These are phyloP conservation scores for Xylariaceae sp. DNA, from an alignment of 2,329 filamentous ascomycete genomes.

Conservation along the genomic window DNA sequence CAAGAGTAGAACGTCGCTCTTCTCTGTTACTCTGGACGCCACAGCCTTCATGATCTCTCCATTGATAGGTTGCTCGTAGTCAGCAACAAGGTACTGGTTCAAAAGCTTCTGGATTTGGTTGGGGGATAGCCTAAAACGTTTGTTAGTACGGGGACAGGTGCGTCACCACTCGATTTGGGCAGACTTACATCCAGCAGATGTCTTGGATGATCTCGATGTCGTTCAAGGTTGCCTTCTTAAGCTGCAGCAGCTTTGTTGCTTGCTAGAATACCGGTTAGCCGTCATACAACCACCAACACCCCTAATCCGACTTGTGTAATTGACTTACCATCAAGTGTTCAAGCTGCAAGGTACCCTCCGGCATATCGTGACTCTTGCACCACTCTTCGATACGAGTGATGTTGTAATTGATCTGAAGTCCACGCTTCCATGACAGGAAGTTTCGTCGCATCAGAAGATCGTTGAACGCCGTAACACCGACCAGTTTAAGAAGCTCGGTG, in stretches of 20 bases:
- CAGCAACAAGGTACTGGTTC: slow-evolving; percentile 96
- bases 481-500: slow-evolving; percentile 84
- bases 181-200: slow-evolving; percentile 96
- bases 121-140: slow-evolving; percentile 68
- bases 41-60: slow-evolving; percentile 99
- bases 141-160: slow-evolving; percentile 15
- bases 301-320: slow-evolving; percentile 2
- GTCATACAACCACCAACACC: not conserved
- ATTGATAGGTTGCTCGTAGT: slow-evolving; percentile 99
- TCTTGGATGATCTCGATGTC: slow-evolving; percentile 99
- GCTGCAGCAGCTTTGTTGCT: slow-evolving; percentile 94
- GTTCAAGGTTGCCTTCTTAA: slow-evolving; percentile 98
- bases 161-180: slow-evolving; percentile 6
- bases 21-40: slow-evolving; percentile 92
- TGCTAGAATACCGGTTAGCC: slow-evolving; percentile 49
- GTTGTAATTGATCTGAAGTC: slow-evolving; percentile 99
- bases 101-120: slow-evolving; percentile 99
- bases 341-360: slow-evolving; percentile 91
- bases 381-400: slow-evolving; percentile 99
- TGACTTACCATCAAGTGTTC: slow-evolving; percentile 87
- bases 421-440: slow-evolving; percentile 98
- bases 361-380: slow-evolving; percentile 99
- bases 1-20: slow-evolving; percentile 90
- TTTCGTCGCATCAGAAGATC: slow-evolving; percentile 96
- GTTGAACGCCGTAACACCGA: slow-evolving; percentile 97